Evolutionary conservation across 495 filamentous ascomycete genomes (phyloP).

Genomic region (Aspergillus sparsus): DNA sequence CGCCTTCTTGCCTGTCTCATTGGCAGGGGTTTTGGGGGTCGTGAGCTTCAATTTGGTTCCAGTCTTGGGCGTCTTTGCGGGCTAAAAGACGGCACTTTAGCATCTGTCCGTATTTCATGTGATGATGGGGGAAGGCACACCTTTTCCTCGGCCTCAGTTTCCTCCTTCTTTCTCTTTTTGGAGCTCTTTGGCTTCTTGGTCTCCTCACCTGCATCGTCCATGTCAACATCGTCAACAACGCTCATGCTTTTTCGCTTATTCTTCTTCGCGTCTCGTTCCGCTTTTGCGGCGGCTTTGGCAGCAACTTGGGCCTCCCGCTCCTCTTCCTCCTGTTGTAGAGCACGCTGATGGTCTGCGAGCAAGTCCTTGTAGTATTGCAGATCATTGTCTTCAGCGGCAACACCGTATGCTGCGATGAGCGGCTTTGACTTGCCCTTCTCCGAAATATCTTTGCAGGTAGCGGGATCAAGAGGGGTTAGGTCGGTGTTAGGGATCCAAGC

Average conservation of each 20-base stretch:
- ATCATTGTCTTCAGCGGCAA: conserved; percentile 70
- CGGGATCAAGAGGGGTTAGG: conserved; percentile 69
- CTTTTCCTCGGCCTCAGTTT: conserved; percentile 53
- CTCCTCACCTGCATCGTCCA: conserved; percentile 66
- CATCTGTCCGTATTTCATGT: not conserved
- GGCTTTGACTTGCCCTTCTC: conserved; percentile 74
- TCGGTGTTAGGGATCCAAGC: conserved; percentile 82
- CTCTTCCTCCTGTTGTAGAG: conserved; percentile 61
- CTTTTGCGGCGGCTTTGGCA: conserved; percentile 61
- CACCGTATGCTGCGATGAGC: conserved; percentile 68
- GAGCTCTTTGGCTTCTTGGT: conserved; percentile 54
- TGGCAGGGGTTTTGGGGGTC: conserved; percentile 52
- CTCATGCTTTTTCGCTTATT: conserved; percentile 65
- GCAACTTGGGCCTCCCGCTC: conserved; percentile 59
- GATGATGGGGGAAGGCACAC: not conserved
- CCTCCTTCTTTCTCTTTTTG: conserved; percentile 72
- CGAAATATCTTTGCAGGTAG: conserved; percentile 62
- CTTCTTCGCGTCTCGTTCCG: conserved; percentile 59
- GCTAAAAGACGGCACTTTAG: conserved; percentile 32
- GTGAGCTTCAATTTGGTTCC: conserved; percentile 55
- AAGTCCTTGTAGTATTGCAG: conserved; percentile 76
- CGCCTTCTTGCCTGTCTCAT: conserved; percentile 50
- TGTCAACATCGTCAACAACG: conserved; percentile 64
- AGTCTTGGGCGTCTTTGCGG: conserved; percentile 62
- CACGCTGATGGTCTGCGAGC: conserved; percentile 59